Conservation (phyloP, 495 filamentous ascomycete species). For the Clohesyomyces aquaticus region DNA sequence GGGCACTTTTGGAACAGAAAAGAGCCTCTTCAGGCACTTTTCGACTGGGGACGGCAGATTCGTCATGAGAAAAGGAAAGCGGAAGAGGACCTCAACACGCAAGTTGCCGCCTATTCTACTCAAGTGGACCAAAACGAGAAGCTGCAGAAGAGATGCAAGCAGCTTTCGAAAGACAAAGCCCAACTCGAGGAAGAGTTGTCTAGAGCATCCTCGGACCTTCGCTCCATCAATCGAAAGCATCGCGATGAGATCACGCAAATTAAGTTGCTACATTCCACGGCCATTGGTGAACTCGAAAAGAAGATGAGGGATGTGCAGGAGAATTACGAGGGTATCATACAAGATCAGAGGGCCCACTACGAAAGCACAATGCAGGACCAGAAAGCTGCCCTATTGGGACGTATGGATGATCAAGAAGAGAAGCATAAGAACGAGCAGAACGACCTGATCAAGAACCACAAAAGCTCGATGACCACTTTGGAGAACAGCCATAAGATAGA, state of each 20-base stretch:
- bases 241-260: not conserved
- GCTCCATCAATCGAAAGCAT: not conserved
- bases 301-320: too few relatives aligned
- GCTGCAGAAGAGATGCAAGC: not conserved
- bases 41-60: not conserved
- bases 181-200: not conserved
- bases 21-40: conserved; percentile 4
- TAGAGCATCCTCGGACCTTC: not conserved
- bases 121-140: not conserved
- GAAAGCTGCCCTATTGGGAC: too few relatives aligned
- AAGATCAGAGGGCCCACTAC: too few relatives aligned
- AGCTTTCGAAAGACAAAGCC: not conserved
- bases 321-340: too few relatives aligned
- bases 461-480: not conserved
- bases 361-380: too few relatives aligned
- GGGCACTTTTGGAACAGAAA: not conserved
- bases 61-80: not conserved
- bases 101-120: not conserved
- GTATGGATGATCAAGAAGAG: not conserved
- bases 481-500: conserved; percentile 4
- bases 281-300: not conserved
- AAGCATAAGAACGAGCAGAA: not conserved
- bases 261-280: not conserved
- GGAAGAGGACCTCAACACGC: not conserved
- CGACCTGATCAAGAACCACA: not conserved